Evolutionary conservation across 352 stramenopile genomes (phyloP).

Genomic region (Hyaloperonospora brassicae): DNA sequence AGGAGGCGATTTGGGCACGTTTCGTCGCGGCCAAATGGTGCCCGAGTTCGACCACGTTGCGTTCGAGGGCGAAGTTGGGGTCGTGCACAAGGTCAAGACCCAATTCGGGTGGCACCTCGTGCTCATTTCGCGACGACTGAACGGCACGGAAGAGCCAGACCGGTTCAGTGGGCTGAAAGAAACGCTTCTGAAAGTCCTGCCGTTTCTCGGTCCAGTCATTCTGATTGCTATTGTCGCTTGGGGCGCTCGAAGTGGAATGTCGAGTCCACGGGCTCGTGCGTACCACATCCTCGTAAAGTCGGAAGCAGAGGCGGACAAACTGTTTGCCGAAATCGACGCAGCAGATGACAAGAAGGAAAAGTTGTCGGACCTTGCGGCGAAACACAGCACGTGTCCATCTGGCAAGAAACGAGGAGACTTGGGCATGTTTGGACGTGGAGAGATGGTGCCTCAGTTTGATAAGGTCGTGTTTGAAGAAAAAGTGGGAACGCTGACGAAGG

Average conservation of each 20-base stretch:
- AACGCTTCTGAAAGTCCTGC: conserved; percentile 33
- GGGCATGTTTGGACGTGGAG: conserved; percentile 53
- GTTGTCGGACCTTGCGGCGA: conserved; percentile 43
- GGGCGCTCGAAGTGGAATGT: conserved; percentile 21
- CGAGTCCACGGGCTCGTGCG: conserved; percentile 35
- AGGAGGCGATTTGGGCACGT: conserved; percentile 57
- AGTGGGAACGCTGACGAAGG: conserved; percentile 48
- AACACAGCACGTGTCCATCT: conserved; percentile 50
- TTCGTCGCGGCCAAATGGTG: conserved; percentile 68
- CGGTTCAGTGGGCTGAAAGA: conserved; percentile 31
- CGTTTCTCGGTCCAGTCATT: conserved; percentile 44
- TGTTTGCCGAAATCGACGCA: conserved; percentile 49
- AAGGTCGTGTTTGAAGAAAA: conserved; percentile 53
- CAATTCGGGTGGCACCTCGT: conserved; percentile 70
- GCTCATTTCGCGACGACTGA: conserved; percentile 45
- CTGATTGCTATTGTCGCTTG: conserved; percentile 45
- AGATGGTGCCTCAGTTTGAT: conserved; percentile 77
- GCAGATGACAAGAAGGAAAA: conserved; percentile 45
- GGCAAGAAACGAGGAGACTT: conserved; percentile 56
- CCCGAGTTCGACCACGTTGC: conserved; percentile 70
- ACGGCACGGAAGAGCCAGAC: conserved; percentile 34
- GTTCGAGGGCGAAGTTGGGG: conserved; percentile 37
- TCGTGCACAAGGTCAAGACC: conserved; percentile 70
- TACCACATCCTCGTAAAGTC: conserved; percentile 60
- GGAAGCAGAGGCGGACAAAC: conserved; percentile 40